Base-by-base conservation (phyloP, 257 asterid genomes). In the Coffea eugenioides region DNA sequence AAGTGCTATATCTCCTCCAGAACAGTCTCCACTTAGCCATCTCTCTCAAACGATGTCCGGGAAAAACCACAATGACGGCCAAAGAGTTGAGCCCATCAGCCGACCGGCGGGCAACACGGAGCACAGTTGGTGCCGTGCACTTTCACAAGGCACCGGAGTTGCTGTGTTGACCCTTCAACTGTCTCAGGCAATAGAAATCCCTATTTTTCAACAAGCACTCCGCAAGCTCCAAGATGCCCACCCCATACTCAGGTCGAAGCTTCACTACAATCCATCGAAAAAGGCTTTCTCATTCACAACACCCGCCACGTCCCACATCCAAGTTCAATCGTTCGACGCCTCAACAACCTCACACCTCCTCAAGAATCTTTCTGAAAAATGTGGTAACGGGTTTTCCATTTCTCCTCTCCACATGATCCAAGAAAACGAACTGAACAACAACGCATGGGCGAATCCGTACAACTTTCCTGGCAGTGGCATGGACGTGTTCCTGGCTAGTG, bases 101-200 rank as follows among this genome's bases (percentile, higher is more conserved):
- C 78, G 82, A 6, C 77, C 52, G 21, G 71, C 84, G 10, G 85
- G 91, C 49, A 78, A 81, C 87, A 93, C 94, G 56, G 97, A 93
- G 88, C 85, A 83, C 16, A 85, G 82, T 69, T 91, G 97, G 97
- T 90, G 95, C 83, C 88, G 88, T 2, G 94, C 97, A 2, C 87
- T 90, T 49, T 78, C 91, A 12, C 81, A 87, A 11, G 95, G 95
- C 91, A 93, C 97, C 0, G 97, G 97, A 36, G 71, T 86, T 23
- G 85, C 95, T 1, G 97, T 87, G 5, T 82, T 93, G 14, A 85
- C 89, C 3, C 88, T 93, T 13, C 81, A 77, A 49, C 39, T 67
- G 43, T 76, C 81, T 41, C 4, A 80, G 41, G 80, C 88, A 0
- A 67, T 84, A 3, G 84, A 84, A 61, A 43, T 80, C 66, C 62